These are phyloP conservation scores for Symbiotaphrina buchneri DNA, from an alignment of 495 filamentous ascomycete species.

Conservation along the genomic window DNA sequence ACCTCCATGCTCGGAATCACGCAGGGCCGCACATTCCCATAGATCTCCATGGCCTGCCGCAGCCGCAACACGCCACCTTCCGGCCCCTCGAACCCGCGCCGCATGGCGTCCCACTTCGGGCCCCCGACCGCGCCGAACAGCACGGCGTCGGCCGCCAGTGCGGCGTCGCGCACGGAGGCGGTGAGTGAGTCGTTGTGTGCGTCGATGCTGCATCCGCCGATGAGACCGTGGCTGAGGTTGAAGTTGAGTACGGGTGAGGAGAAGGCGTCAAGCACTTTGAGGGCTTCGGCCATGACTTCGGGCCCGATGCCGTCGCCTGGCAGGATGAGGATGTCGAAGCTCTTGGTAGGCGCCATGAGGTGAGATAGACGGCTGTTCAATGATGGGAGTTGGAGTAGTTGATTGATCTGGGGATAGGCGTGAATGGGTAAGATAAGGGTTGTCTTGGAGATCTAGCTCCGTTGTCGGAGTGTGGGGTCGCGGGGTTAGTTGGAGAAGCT, in stretches of 20 bases:
- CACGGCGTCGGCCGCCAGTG: conserved; percentile 19
- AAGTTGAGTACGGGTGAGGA: conserved; percentile 17
- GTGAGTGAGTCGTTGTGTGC: conserved; percentile 20
- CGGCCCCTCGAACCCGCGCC: conserved; percentile 19
- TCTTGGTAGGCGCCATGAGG: too few relatives aligned
- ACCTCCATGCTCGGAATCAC: conserved; percentile 19
- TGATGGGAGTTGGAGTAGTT: too few relatives aligned
- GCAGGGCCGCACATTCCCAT: conserved; percentile 25
- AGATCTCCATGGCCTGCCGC: conserved; percentile 23
- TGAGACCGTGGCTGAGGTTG: conserved; percentile 19
- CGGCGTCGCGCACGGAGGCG: conserved; percentile 19
- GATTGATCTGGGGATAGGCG: too few relatives aligned
- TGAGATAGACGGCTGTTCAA: too few relatives aligned
- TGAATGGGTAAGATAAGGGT: too few relatives aligned
- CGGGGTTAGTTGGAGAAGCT: too few relatives aligned
- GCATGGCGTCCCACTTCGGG: conserved; percentile 23
- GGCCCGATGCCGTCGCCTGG: conserved; percentile 32
- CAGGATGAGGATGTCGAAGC: conserved; percentile 25
- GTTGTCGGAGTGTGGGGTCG: too few relatives aligned
- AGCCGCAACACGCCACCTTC: conserved; percentile 23
- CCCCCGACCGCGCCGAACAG: conserved; percentile 27
- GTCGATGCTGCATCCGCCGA: conserved; percentile 25
- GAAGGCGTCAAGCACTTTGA: conserved; percentile 25
- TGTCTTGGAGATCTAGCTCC: too few relatives aligned
- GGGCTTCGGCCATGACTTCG: conserved; percentile 27